Evolutionary conservation across 805 yeast species (phyloP), one percentile per base, ranked within the genome.

Genomic region (Dipodascopsis uninucleata): DNA sequence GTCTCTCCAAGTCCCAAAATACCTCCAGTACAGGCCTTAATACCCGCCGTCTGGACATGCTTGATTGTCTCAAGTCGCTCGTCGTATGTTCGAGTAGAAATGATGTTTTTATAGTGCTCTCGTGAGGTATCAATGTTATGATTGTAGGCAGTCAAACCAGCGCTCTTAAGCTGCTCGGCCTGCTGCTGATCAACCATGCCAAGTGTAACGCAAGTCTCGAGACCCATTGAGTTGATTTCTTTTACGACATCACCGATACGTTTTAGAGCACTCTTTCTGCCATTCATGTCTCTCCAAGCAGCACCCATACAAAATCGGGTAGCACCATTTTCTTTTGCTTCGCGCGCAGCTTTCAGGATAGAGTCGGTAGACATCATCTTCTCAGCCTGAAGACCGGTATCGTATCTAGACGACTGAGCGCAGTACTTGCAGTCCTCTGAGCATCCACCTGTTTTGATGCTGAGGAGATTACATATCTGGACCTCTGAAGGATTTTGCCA

Each of bases 251-350:
- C 75, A 21, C 76, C 67, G 45, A 84, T 81, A 49, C 69, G 75
- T 47, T 72, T 75, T 50, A 84, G 60, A 1, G 82, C 86, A 14
- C 78, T 73, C 61, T 81, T 83, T 38, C 93, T 69, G 14, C 93
- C 90, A 38, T 69, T 68, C 93, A 84, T 84, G 50, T 82, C 90
- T 61, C 93, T 73, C 93, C 90, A 85, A 1, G 93, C 93, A 8
- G 90, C 86, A 36, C 93, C 93, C 79, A 84, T 76, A 60, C 93
- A 84, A 60, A 84, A 84, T 53, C 93, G 70, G 0, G 93, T 84
- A 1, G 83, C 74, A 0, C 90, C 90, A 53, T 82, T 82, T 4
- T 56, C 67, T 56, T 81, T 79, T 9, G 93, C 89, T 40, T 71
- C 72, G 42, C 64, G 67, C 1, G 93, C 93, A 25, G 77, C 81